Conservation (phyloP, 2,329 filamentous ascomycete species). For the Arthrobotrys iridis region DNA sequence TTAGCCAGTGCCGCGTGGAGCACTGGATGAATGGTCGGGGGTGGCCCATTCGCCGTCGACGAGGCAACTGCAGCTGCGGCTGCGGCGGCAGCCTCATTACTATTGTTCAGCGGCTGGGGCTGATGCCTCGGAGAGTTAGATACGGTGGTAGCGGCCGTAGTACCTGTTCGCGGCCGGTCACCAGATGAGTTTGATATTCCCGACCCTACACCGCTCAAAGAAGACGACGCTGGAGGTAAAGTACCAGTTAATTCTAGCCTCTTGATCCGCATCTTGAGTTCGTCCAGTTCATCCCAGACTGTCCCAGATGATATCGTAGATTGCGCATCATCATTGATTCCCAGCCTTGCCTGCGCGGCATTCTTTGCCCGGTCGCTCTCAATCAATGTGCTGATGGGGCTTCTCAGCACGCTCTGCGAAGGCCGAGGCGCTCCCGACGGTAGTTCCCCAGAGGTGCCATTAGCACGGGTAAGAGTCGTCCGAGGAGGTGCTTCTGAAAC, state of each 20-base stretch:
- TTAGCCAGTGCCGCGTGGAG: slow-evolving; percentile 83
- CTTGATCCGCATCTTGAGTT: slow-evolving; percentile 90
- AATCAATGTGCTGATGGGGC: slow-evolving; percentile 47
- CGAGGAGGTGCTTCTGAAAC: slow-evolving; percentile 46
- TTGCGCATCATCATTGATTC: slow-evolving; percentile 73
- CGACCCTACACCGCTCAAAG: slow-evolving; percentile 77
- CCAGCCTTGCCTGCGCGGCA: slow-evolving; percentile 48
- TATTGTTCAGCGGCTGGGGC: slow-evolving; percentile 60
- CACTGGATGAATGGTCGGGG: slow-evolving; percentile 75
- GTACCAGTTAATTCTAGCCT: slow-evolving; percentile 91
- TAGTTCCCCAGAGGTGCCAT: slow-evolving; percentile 45
- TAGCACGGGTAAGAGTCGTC: slow-evolving; percentile 50
- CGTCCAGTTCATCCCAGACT: slow-evolving; percentile 97
- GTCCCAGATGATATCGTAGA: slow-evolving; percentile 85
- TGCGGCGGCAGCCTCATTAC: background rate
- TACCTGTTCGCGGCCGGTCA: slow-evolving; percentile 88
- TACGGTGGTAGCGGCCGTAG: slow-evolving; percentile 87
- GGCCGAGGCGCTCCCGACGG: slow-evolving; percentile 51
- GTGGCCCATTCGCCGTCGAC: slow-evolving; percentile 62
- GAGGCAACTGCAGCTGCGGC: slow-evolving; percentile 60
- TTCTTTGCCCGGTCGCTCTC: slow-evolving; percentile 54
- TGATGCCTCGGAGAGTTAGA: slow-evolving; percentile 85
- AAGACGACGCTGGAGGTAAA: slow-evolving; percentile 77
- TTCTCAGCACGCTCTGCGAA: slow-evolving; percentile 30
- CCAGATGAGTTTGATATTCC: slow-evolving; percentile 74